Evolutionary conservation across 1,284 basidiomycete species (phyloP), one percentile per base, ranked within the genome.

Genomic region (Stereum hirsutum): DNA sequence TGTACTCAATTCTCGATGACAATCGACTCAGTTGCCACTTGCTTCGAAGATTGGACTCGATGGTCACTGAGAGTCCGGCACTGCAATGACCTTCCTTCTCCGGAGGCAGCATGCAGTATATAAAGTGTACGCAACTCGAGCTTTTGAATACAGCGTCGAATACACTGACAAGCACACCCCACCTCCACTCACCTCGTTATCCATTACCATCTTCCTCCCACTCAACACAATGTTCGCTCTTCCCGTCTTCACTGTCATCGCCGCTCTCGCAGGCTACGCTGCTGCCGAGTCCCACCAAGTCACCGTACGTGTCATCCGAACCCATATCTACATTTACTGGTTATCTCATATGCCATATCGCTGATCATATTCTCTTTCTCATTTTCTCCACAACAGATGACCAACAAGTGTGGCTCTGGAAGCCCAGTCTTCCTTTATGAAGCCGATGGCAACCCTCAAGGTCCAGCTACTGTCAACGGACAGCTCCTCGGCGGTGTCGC

Each of bases 401-500:
- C 30, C 30, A 32, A 32, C 30, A 32, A 32, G 3, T 32, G 30
- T 4, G 30, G 30, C 30, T n/a, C 14, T 17, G 30, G 30, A 14
- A 14, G 30, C 30, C 30, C 30, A 14, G 30, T 32, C 30, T 32
- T 32, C 10, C 30, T 32, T 14, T 32, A 32, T 17, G 30, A 32
- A 17, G 30, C 30, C 30, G 17, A 32, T 17, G 30, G 30, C 30
- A 32, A 32, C 30, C 30, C 30, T 14, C 30, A 32, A 17, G 30
- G 30, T 14, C 30, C 30, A 14, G 17, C 30, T 14, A 32, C 30
- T 33, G 39, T 44, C 20, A 19, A 38, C 6, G 37, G 43, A n/a
- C 43, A 44, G 20, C 36, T 44, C 27, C 21, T 40, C 2, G 43
- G 43, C 15, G 43, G 43, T 14, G 37, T 44, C 21, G 36, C 43